These are phyloP conservation scores for Lathyrus tuberosus DNA, from an alignment of 306 rosid species.

Conservation along the genomic window DNA sequence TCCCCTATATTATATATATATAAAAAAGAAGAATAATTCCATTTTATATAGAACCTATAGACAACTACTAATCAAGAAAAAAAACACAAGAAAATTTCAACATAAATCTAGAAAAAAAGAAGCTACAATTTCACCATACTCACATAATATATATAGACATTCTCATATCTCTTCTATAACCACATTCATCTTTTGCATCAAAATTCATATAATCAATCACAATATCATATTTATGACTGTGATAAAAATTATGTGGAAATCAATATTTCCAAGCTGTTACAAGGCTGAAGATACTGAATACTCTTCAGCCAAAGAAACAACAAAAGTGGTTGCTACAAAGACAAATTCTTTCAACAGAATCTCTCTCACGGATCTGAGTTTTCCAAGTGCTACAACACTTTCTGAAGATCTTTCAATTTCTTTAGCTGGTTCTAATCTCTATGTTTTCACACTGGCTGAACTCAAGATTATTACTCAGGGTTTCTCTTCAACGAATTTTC, in stretches of 20 bases:
- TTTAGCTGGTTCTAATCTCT: constrained; percentile 76
- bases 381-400: constrained; percentile 54
- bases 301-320: constrained; percentile 30
- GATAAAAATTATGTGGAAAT: constrained; percentile 52
- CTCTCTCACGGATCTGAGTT: constrained; percentile 69
- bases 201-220: not conserved
- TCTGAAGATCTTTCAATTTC: constrained; percentile 84
- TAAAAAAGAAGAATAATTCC: constrained; percentile 4
- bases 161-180: not conserved
- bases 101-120: constrained; percentile 40
- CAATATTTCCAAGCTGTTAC: constrained; percentile 63
- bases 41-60: constrained; percentile 20
- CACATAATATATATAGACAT: constrained; percentile 10
- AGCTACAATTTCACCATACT: constrained; percentile 23
- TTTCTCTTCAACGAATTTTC: constrained; percentile 68
- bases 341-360: constrained; percentile 60
- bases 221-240: constrained; percentile 31
- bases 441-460: constrained; percentile 71
- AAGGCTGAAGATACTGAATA: constrained; percentile 38
- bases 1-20: not conserved
- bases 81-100: constrained; percentile 35
- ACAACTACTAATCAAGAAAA: constrained; percentile 26
- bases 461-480: constrained; percentile 78
- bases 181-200: constrained; percentile 2
- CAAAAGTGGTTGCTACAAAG: constrained; percentile 57